phyloP scores from a whole-genome alignment of 441 rosid species.

The Mallotus japonicus region DNA sequence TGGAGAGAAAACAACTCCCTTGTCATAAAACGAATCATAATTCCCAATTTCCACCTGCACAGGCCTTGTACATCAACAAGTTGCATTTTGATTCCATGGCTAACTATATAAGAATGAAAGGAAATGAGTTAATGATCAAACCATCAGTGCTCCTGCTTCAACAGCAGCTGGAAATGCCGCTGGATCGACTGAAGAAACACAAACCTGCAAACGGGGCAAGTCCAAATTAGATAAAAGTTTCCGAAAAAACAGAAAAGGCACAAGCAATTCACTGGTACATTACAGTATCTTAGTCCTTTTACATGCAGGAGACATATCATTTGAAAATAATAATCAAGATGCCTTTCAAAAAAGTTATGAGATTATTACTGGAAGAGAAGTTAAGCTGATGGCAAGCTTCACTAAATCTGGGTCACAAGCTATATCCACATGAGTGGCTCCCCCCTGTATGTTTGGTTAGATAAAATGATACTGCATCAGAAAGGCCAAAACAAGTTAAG shows the following conservation, averaged over 20 bases:
- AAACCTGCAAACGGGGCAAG: slow-evolving; percentile 37
- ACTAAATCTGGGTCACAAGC: slow-evolving; percentile 66
- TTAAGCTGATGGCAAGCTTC: slow-evolving; percentile 48
- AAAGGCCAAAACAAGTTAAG: too few species aligned
- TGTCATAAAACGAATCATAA: slow-evolving; percentile 59
- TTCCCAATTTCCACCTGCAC: slow-evolving; percentile 69
- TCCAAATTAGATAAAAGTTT: not conserved
- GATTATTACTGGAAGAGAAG: slow-evolving; percentile 54
- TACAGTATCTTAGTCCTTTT: too few species aligned
- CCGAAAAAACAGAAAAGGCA: not conserved
- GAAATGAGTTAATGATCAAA: slow-evolving; percentile 19
- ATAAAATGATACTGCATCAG: not conserved
- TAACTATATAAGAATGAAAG: not conserved
- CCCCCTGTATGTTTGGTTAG: slow-evolving; percentile 39
- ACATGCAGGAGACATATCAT: too few species aligned
- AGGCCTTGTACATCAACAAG: slow-evolving; percentile 7
- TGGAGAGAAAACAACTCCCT: slow-evolving; percentile 43
- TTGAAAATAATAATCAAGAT: too few species aligned
- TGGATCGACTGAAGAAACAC: slow-evolving; percentile 63
- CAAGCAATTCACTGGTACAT: not conserved
- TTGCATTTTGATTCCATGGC: slow-evolving; percentile 4
- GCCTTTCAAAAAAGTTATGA: not conserved
- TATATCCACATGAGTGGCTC: slow-evolving; percentile 69
- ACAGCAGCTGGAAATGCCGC: slow-evolving; percentile 47
- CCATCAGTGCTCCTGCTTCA: slow-evolving; percentile 67